These are phyloP conservation scores for Macrocybe gigantea DNA, from an alignment of 768 basidiomycete genomes.

Conservation along the genomic window DNA sequence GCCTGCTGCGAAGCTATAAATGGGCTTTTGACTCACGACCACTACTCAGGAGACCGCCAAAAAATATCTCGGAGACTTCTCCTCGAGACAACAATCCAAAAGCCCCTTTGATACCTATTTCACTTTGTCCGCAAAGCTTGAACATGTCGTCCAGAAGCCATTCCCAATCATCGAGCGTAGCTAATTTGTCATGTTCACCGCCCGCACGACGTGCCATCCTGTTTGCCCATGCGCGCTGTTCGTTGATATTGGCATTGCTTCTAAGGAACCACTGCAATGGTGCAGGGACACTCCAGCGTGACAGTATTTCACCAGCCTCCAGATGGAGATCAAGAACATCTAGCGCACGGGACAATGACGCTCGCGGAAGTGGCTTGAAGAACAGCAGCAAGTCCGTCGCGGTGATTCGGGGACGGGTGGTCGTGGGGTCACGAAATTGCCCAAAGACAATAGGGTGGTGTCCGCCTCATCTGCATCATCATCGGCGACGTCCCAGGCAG, in stretches of 20 bases:
- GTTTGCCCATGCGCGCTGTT: slow-evolving; percentile 84
- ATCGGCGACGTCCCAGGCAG: slow-evolving; percentile 75
- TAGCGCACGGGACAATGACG: slow-evolving; percentile 73
- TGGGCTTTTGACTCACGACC: slow-evolving; percentile 61
- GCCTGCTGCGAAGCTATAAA: too few relatives aligned
- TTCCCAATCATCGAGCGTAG: slow-evolving; percentile 74
- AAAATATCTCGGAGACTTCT: slow-evolving; percentile 79
- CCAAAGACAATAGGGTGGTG: slow-evolving; percentile 76
- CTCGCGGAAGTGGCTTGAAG: slow-evolving; percentile 72
- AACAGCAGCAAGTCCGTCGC: slow-evolving; percentile 73
- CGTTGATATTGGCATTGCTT: slow-evolving; percentile 53
- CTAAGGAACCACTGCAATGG: slow-evolving; percentile 89
- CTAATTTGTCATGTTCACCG: slow-evolving; percentile 43
- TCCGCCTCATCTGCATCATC: slow-evolving; percentile 73
- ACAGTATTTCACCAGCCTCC: slow-evolving; percentile 87
- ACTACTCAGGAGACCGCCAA: slow-evolving; percentile 78
- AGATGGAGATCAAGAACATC: slow-evolving; percentile 94
- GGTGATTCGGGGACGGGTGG: slow-evolving; percentile 46
- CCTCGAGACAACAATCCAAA: slow-evolving; percentile 69
- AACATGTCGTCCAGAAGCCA: slow-evolving; percentile 88
- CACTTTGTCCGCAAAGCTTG: slow-evolving; percentile 63
- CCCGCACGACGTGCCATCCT: slow-evolving; percentile 75
- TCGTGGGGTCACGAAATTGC: slow-evolving; percentile 70
- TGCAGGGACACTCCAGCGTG: slow-evolving; percentile 80
- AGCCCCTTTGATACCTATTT: slow-evolving; percentile 62